These are phyloP conservation scores for Aspergillus melleus DNA, from an alignment of 2,329 filamentous ascomycete genomes.

Conservation along the genomic window DNA sequence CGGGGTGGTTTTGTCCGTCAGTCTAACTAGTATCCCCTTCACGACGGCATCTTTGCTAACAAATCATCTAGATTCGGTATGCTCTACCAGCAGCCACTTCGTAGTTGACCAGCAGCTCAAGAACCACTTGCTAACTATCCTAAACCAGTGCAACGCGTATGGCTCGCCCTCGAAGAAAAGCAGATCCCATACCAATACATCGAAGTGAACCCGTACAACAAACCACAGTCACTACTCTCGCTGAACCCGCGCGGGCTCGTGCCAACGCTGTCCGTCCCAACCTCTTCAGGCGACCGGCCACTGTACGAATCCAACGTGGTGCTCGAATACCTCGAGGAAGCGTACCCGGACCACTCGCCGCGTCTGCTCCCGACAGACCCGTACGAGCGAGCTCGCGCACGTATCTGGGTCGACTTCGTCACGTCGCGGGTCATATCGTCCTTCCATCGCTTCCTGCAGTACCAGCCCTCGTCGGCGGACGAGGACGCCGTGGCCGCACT, in stretches of 20 bases:
- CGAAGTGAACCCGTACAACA: slow-evolving; percentile 77
- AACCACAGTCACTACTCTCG: slow-evolving; percentile 65
- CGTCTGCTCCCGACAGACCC: slow-evolving; percentile 60
- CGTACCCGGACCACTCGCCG: slow-evolving; percentile 55
- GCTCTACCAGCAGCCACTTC: background rate
- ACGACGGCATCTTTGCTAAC: slow-evolving; percentile 8
- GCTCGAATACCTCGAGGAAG: slow-evolving; percentile 75
- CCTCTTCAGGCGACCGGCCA: slow-evolving; percentile 47
- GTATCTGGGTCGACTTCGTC: slow-evolving; percentile 75
- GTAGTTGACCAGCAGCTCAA: background rate
- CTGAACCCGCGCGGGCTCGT: slow-evolving; percentile 76
- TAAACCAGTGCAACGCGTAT: slow-evolving; percentile 61
- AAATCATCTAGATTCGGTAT: slow-evolving; percentile 34
- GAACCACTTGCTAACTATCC: slow-evolving; percentile 6
- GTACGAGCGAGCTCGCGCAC: slow-evolving; percentile 64
- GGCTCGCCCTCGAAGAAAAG: slow-evolving; percentile 74
- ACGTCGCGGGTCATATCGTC: slow-evolving; percentile 65
- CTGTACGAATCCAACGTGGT: slow-evolving; percentile 73
- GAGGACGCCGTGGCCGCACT: slow-evolving; percentile 41
- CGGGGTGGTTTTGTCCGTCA: slow-evolving; percentile 70
- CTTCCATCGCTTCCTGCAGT: slow-evolving; percentile 64
- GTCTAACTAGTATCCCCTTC: slow-evolving; percentile 17
- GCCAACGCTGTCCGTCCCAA: slow-evolving; percentile 59
- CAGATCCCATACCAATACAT: slow-evolving; percentile 71
- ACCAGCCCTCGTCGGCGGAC: slow-evolving; percentile 33